A percentile compares a stretch with the other conserved stretches of the same genome.
phyloP scores from a whole-genome alignment of 257 asterid species.

The Solanum arcanum region DNA sequence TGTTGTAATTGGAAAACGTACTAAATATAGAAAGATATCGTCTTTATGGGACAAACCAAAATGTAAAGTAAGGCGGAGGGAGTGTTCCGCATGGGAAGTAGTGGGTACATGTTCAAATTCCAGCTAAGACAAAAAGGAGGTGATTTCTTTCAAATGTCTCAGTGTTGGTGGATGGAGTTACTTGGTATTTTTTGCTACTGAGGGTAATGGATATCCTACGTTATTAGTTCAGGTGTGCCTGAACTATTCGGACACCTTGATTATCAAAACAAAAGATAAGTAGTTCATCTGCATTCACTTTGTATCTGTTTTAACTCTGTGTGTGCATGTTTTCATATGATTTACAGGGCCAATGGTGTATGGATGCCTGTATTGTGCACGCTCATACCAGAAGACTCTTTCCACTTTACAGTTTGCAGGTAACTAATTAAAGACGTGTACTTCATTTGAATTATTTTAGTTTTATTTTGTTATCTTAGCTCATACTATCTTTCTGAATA shows the following conservation, averaged over 20 bases:
- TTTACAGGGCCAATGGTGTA: constrained; percentile 96
- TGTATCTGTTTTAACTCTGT: neutral
- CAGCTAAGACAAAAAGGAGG: neutral
- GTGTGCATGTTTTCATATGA: neutral
- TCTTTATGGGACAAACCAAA: neutral
- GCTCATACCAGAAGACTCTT: constrained; percentile 66
- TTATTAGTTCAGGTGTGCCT: neutral
- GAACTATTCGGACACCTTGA: neutral
- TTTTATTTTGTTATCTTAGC: neutral
- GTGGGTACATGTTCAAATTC: neutral
- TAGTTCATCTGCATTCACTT: neutral
- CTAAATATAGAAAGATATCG: neutral
- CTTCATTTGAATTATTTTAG: neutral
- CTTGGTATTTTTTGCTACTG: neutral
- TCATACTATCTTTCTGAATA: neutral
- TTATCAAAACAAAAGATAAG: neutral
- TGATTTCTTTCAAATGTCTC: neutral
- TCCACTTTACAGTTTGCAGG: constrained; percentile 90
- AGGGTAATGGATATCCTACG: neutral
- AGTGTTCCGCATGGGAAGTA: neutral
- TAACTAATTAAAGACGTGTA: neutral
- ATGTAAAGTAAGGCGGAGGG: neutral
- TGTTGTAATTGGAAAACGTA: neutral
- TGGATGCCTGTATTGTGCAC: constrained; percentile 82
- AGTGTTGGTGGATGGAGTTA: neutral